Base-by-base conservation (phyloP, 805 yeast species). In the Yarrowia phangngaensis region DNA sequence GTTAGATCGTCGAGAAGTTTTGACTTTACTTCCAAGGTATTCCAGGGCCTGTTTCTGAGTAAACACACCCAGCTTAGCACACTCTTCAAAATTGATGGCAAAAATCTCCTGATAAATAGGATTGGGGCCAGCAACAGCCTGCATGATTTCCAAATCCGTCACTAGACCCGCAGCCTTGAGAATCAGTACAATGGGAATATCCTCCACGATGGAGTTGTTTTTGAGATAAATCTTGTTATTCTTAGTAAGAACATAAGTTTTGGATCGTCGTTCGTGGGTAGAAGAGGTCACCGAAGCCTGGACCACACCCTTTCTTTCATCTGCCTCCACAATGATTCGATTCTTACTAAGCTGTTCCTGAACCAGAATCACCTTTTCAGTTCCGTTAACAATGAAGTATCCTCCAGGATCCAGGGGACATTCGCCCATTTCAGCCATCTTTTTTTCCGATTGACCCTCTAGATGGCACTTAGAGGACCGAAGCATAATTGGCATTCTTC, bases 401-500 rank as follows among this genome's bases (percentile, higher is more conserved):
- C 98, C 98, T 68, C 98, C 98, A 6, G 98, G 98, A 67, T 92
- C 98, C 41, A 92, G 71, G 0, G 98, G 98, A 66, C 98, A 92
- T 67, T 92, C 98, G 58, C 85, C 82, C 56, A 84, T 71, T 19
- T 69, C 69, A 0, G 98, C 97, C 97, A 92, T 90, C 57, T 79
- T 82, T 22, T 70, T 64, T 60, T 90, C 95, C 43, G 78, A 72
- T 38, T 84, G 79, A 14, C 88, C 94, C 54, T 79, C 79, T 52
- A 92, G 70, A 26, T 86, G 80, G 74, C 98, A 92, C 64, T 88
- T 87, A 63, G 87, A 85, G 19, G 95, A 84, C 58, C 97, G 75
- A 58, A 92, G 73, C 98, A 92, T 92, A 60, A 92, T 81, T n/a
- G 98, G 98, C 96, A 92, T 92, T 61, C 95, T 78, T 26, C 98